phyloP scores from a whole-genome alignment of 371 early-diverging fungal species.

The Apophysomyces elegans region DNA sequence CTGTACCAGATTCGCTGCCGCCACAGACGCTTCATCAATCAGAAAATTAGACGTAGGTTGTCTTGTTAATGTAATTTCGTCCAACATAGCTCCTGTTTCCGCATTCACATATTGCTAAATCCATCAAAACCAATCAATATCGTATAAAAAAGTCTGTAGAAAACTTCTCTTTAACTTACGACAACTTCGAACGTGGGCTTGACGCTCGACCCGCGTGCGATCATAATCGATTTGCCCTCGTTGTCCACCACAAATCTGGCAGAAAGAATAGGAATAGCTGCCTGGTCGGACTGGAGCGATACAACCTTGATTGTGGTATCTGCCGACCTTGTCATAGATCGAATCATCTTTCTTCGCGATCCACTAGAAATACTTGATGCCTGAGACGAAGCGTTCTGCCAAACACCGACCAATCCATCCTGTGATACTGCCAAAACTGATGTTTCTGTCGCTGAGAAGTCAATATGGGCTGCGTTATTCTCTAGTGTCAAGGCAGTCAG shows the following conservation, averaged over 20 bases:
- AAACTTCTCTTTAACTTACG: slow-evolving; percentile 24
- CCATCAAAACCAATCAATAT: slow-evolving; percentile 6
- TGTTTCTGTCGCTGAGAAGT: slow-evolving; percentile 53
- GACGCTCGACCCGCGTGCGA: slow-evolving; percentile 73
- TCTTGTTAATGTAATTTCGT: slow-evolving; percentile 52
- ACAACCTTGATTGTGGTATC: slow-evolving; percentile 59
- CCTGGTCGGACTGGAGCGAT: slow-evolving; percentile 42
- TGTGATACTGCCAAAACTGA: slow-evolving; percentile 75
- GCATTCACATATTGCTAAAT: slow-evolving; percentile 28
- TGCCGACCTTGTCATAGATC: slow-evolving; percentile 65
- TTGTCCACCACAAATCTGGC: slow-evolving; percentile 60
- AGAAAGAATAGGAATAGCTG: slow-evolving; percentile 62
- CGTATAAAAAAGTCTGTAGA: neutral
- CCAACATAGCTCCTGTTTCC: slow-evolving; percentile 36
- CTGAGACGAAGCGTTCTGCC: slow-evolving; percentile 61
- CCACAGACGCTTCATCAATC: slow-evolving; percentile 57
- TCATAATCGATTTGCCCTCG: slow-evolving; percentile 57
- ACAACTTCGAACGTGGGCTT: slow-evolving; percentile 79
- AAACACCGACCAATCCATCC: slow-evolving; percentile 72
- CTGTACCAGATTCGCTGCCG: slow-evolving; percentile 49
- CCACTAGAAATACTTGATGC: slow-evolving; percentile 29
- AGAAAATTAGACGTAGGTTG: slow-evolving; percentile 58
- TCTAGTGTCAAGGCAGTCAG: slow-evolving; percentile 69
- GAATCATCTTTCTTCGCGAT: slow-evolving; percentile 57
- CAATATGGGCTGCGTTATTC: slow-evolving; percentile 57